Percentiles rank a stretch among this genome's conserved stretches.
These are phyloP conservation scores for Geotrichum candidum DNA, from an alignment of 1,139 yeast species.

Conservation along the genomic window DNA sequence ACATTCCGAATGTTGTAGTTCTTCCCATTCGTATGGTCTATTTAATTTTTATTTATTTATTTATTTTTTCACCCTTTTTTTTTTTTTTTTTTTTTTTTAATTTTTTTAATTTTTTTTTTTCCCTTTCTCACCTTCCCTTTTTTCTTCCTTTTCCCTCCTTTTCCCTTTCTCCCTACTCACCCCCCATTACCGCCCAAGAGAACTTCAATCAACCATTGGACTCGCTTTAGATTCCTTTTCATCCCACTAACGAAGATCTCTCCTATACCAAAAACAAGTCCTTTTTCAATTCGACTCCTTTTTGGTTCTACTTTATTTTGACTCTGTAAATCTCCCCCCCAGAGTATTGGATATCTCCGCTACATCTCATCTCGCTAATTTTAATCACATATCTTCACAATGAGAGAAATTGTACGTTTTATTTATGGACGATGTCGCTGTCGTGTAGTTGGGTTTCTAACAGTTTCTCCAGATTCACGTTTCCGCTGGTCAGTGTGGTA, in stretches of 20 bases:
- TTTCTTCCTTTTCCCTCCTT: neutral
- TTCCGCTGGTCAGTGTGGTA: constrained; percentile 99
- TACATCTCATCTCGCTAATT: neutral
- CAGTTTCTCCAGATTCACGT: constrained; percentile 62
- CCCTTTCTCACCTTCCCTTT: neutral
- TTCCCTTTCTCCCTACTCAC: neutral
- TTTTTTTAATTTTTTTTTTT: neutral
- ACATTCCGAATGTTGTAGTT: neutral
- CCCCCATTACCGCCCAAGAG: neutral
- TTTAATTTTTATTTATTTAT: too few species aligned
- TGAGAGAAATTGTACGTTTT: constrained; percentile 59
- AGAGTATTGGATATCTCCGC: neutral
- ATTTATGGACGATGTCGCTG: neutral
- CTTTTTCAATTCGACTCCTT: neutral
- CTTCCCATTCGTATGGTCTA: neutral
- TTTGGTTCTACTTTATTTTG: neutral
- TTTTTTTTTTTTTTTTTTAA: neutral
- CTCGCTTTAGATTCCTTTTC: neutral
- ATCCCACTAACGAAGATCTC: neutral
- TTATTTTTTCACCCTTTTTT: too few species aligned
- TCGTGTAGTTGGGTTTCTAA: constrained; percentile 16
- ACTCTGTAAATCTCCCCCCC: neutral
- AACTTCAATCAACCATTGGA: neutral
- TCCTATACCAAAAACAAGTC: neutral
- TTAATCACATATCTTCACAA: constrained; percentile 20